Percentiles rank a stretch among this genome's conserved stretches.
These are phyloP conservation scores for Pichia sp. DNA, from an alignment of 1,139 yeast species.

Conservation along the genomic window DNA sequence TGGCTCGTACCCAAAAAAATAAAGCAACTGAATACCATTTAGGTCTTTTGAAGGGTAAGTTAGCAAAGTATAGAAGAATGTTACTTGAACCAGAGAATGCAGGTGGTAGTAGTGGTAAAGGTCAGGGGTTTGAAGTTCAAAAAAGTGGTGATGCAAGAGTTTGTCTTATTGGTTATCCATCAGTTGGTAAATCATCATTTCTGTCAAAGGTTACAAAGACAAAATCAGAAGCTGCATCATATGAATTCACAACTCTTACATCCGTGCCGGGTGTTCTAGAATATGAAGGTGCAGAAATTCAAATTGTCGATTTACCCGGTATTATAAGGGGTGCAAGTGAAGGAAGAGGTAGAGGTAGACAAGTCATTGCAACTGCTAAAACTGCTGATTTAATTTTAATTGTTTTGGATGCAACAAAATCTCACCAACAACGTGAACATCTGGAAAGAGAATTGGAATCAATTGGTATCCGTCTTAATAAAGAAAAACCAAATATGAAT, in stretches of 20 bases:
- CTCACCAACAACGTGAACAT: conserved; percentile 78
- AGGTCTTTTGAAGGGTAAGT: conserved; percentile 87
- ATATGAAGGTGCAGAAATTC: conserved; percentile 94
- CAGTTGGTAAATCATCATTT: conserved; percentile 93
- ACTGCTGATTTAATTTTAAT: conserved; percentile 89
- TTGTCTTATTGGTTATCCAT: conserved; percentile 92
- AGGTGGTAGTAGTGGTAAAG: conserved; percentile 44
- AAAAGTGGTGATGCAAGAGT: conserved; percentile 97
- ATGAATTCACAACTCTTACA: conserved; percentile 92
- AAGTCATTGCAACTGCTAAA: conserved; percentile 92
- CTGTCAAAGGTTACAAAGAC: conserved; percentile 85
- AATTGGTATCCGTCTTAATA: conserved; percentile 87
- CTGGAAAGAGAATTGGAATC: conserved; percentile 87
- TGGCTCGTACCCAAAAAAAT: conserved; percentile 92
- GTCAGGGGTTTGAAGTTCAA: conserved; percentile 92
- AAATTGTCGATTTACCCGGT: conserved; percentile 94
- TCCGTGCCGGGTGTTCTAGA: conserved; percentile 94
- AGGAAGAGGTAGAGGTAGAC: conserved; percentile 97
- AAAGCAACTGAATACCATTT: conserved; percentile 97
- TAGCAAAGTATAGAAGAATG: conserved; percentile 91
- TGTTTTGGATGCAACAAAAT: conserved; percentile 94
- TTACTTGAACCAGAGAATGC: conserved; percentile 86
- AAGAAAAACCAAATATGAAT: conserved; percentile 71
- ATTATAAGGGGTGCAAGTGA: conserved; percentile 95
- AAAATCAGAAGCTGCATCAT: conserved; percentile 89